Conservation (phyloP, 1,284 basidiomycete genomes). For the Malassezia vespertilionis region DNA sequence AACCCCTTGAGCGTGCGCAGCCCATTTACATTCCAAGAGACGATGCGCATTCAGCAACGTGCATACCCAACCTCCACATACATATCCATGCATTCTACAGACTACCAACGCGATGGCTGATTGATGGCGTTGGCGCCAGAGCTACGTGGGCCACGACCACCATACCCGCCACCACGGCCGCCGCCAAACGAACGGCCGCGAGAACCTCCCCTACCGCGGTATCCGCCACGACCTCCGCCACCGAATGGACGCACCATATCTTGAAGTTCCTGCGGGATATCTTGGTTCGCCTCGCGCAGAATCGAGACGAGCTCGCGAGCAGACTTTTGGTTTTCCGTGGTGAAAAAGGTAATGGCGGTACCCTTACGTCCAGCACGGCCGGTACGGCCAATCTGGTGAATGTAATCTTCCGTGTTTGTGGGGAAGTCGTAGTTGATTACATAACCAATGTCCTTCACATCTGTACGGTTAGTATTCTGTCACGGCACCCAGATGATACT, state of each 20-base stretch:
- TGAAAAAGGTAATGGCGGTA: conserved; percentile 87
- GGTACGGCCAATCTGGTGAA: conserved; percentile 75
- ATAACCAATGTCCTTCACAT: conserved; percentile 89
- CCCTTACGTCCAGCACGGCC: conserved; percentile 63
- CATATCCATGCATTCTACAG: neutral
- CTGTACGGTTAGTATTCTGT: conserved; percentile 49
- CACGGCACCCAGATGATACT: no score
- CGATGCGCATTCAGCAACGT: conserved; percentile 7
- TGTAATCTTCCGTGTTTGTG: conserved; percentile 88
- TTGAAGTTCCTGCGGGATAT: conserved; percentile 74
- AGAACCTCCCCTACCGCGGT: conserved; percentile 27
- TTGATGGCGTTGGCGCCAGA: conserved; percentile 36
- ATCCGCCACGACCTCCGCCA: conserved; percentile 32
- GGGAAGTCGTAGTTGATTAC: conserved; percentile 80
- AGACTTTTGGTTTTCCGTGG: conserved; percentile 71
- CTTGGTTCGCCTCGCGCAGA: conserved; percentile 76
- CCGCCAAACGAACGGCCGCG: conserved; percentile 28
- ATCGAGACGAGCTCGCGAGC: conserved; percentile 84
- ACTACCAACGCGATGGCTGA: conserved; percentile 32
- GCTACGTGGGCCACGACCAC: conserved; percentile 26
- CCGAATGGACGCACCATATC: conserved; percentile 77
- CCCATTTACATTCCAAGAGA: conserved; percentile 44
- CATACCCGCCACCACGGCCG: conserved; percentile 28
- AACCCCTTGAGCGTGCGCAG: conserved; percentile 40
- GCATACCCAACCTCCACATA: neutral